These are phyloP conservation scores for Cymbopogon citratus DNA, from an alignment of 176 grass and related monocot species.

Conservation along the genomic window DNA sequence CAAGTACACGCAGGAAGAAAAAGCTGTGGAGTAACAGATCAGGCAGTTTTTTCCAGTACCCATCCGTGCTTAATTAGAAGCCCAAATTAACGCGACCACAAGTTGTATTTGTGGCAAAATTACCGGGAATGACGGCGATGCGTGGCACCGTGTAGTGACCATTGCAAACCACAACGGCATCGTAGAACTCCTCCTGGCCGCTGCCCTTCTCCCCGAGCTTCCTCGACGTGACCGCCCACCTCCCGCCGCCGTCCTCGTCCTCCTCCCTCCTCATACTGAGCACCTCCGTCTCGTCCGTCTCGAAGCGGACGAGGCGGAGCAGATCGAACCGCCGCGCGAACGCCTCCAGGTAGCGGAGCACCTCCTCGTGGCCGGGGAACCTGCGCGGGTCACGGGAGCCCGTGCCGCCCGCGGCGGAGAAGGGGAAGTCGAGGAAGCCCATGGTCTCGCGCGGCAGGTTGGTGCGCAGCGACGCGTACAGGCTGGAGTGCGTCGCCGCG, in stretches of 20 bases:
- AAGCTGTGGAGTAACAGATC: background rate
- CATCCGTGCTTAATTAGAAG: too few relatives aligned
- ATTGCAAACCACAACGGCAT: constrained; percentile 70
- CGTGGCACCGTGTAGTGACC: constrained; percentile 59
- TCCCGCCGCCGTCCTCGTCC: background rate
- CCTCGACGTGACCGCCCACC: constrained; percentile 68
- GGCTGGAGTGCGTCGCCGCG: constrained; percentile 59
- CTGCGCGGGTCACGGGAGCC: constrained; percentile 37
- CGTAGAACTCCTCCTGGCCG: constrained; percentile 43
- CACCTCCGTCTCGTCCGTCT: constrained; percentile 70
- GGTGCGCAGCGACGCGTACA: constrained; percentile 84
- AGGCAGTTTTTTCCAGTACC: too few relatives aligned
- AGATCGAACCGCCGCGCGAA: constrained; percentile 66
- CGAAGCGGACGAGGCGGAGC: constrained; percentile 44
- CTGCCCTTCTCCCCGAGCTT: constrained; percentile 32
- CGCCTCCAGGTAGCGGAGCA: constrained; percentile 71
- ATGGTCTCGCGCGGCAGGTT: constrained; percentile 81
- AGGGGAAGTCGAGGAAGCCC: constrained; percentile 90
- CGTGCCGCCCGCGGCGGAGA: background rate
- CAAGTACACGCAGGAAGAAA: background rate
- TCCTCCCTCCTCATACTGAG: constrained; percentile 25
- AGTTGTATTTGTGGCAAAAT: background rate
- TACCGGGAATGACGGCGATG: constrained; percentile 54
- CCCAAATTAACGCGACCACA: too few relatives aligned
- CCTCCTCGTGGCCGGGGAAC: constrained; percentile 77